Evolutionary conservation across 305 asterid genomes (phyloP), one percentile per base, ranked within the genome.

Genomic region (Fraxinus velutina): DNA sequence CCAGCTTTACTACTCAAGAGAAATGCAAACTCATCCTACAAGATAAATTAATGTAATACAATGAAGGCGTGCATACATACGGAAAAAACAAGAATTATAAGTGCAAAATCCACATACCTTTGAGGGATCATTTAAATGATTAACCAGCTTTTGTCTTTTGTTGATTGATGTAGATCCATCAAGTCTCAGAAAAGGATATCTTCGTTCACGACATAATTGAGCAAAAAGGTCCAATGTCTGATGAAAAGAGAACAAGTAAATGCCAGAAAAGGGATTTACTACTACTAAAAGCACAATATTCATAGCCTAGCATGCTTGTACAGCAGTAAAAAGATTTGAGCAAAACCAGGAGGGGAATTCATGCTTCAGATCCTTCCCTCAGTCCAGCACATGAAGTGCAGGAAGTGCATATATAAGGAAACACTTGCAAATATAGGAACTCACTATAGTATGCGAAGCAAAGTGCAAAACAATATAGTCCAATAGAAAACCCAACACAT

Each of bases 1-100:
- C 99, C 99, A 75, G 99, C 99, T 92, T 96, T 96, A 92, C 99
- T 94, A 81, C 99, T 96, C 88, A 96, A 85, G 57, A 96, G 98
- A 91, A 96, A 96, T 68, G 92, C 99, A 89, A 94, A 96, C 90
- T 93, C 98, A 79, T 94, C 99, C 98, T 96, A 91, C 82, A 78
- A 82, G 27, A 81, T 30, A 79, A 5, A 84, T 81, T 62, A 77
- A 29, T 76, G 76, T 70, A 62, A 77, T 78, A 64, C 52, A 52
- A 66, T 81, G 78, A 77, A 47, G 76, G 81, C 74, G 78, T 68
- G 82, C 74, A 77, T 29, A 15, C 77, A 73, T 60, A 78, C 64
- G 52, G 62, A 82, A 78, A 33, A 47, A 76, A 79, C 79, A 86
- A 83, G 73, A 34, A 32, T 19, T 64, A 50, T n/a, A 78, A 77